phyloP scores from a whole-genome alignment of 1,139 yeast genomes.

The Schizosaccharomyces versatilis region DNA sequence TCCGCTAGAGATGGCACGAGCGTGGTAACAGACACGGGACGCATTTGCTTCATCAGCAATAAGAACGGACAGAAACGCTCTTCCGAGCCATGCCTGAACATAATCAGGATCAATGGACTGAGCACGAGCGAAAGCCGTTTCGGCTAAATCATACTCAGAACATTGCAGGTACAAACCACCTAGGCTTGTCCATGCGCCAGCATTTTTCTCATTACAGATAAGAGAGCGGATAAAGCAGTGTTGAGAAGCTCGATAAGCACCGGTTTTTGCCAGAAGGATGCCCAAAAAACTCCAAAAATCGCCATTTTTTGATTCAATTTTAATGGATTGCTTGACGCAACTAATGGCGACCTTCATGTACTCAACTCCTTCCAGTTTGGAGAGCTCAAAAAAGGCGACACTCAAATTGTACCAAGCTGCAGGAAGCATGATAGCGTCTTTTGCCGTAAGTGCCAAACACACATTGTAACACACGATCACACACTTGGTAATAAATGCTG shows the following conservation, averaged over 20 bases:
- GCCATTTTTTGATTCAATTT: constrained; percentile 44
- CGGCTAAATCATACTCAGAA: constrained; percentile 52
- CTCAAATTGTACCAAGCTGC: constrained; percentile 52
- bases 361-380: constrained; percentile 18
- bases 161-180: constrained; percentile 53
- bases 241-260: constrained; percentile 53
- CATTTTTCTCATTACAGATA: constrained; percentile 42
- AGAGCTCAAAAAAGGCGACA: constrained; percentile 25
- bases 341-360: constrained; percentile 24
- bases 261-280: constrained; percentile 35
- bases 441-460: constrained; percentile 18
- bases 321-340: constrained; percentile 43
- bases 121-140: constrained; percentile 48
- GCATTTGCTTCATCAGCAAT: constrained; percentile 35
- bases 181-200: constrained; percentile 52
- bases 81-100: constrained; percentile 69
- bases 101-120: constrained; percentile 66
- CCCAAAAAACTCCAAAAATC: constrained; percentile 74
- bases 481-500: constrained; percentile 9
- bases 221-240: constrained; percentile 81
- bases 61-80: constrained; percentile 45
- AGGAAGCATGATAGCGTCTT: constrained; percentile 22
- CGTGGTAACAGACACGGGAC: constrained; percentile 44
- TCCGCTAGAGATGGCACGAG: constrained; percentile 17
- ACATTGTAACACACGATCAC: constrained; percentile 14